Conservation (phyloP, 176 grass and related monocot genomes). For the Rhynchospora breviuscula region DNA sequence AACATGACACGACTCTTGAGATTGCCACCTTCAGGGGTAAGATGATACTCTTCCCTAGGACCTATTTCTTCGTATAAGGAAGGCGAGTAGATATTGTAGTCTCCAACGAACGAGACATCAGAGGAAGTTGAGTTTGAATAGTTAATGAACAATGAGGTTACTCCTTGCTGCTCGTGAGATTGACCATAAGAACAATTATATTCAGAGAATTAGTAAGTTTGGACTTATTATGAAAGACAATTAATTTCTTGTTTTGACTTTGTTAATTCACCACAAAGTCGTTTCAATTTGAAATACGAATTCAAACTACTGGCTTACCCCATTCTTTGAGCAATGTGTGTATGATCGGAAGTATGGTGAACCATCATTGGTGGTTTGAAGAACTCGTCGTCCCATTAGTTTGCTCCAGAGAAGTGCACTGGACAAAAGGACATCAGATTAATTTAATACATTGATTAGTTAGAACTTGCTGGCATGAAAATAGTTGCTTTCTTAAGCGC, state of each 20-base stretch:
- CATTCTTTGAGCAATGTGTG: conserved; percentile 51
- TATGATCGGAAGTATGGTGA: conserved; percentile 46
- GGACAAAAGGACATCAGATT: not conserved
- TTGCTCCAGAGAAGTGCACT: conserved; percentile 50
- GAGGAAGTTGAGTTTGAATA: conserved; percentile 51
- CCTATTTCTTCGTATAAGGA: not conserved
- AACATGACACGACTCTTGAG: conserved; percentile 44
- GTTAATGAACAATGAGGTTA: conserved; percentile 52
- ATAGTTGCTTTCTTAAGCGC: not conserved
- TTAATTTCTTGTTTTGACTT: not conserved
- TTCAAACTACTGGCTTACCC: conserved; percentile 16
- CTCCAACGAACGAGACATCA: conserved; percentile 32
- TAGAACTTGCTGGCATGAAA: not conserved
- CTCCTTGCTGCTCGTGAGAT: conserved; percentile 25
- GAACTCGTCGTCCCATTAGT: conserved; percentile 43
- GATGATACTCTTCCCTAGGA: conserved; percentile 48
- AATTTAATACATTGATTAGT: conserved; percentile 5
- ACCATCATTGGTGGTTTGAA: conserved; percentile 13
- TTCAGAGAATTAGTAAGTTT: not conserved
- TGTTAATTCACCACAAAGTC: not conserved
- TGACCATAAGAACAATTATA: not conserved
- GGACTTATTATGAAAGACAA: not conserved
- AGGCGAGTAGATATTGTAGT: conserved; percentile 32
- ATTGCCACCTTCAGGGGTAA: conserved; percentile 39
- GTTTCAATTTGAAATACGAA: not conserved